These are phyloP conservation scores for Termitomyces sp. DNA, from an alignment of 768 basidiomycete genomes.

Conservation along the genomic window DNA sequence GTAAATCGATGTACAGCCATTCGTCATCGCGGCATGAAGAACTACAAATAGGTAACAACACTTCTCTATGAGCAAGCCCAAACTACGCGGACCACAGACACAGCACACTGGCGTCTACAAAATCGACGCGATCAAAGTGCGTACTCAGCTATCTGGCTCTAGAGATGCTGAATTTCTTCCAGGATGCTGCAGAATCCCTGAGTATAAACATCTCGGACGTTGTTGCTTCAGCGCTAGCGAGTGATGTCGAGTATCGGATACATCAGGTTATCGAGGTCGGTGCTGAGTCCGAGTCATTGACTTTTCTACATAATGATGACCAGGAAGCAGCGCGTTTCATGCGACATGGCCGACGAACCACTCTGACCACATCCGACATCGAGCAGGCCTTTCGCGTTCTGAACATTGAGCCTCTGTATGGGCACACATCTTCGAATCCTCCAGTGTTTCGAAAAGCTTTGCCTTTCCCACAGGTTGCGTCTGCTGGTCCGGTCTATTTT, in stretches of 20 bases:
- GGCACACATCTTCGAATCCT: conserved; percentile 64
- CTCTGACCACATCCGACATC: conserved; percentile 84
- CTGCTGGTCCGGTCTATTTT: conserved; percentile 78
- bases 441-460: conserved; percentile 57
- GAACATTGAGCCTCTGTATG: conserved; percentile 95
- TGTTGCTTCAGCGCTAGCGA: conserved; percentile 82
- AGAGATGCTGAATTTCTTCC: conserved; percentile 1
- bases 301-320: conserved; percentile 4
- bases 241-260: conserved; percentile 95
- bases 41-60: conserved; percentile 2
- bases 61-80: conserved; percentile 37
- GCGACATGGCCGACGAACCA: conserved; percentile 89
- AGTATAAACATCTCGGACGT: conserved; percentile 75
- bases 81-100: conserved; percentile 38
- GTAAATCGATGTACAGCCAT: no score
- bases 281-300: background rate
- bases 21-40: no score
- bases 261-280: conserved; percentile 90
- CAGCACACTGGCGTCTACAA: conserved; percentile 61
- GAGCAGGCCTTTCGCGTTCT: conserved; percentile 91
- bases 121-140: conserved; percentile 56
- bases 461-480: conserved; percentile 42
- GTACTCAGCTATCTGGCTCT: conserved; percentile 7
- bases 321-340: conserved; percentile 97
- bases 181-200: conserved; percentile 92